Evolutionary conservation across 768 basidiomycete species (phyloP).

Genomic region (Kwoniella newhampshirensis): DNA sequence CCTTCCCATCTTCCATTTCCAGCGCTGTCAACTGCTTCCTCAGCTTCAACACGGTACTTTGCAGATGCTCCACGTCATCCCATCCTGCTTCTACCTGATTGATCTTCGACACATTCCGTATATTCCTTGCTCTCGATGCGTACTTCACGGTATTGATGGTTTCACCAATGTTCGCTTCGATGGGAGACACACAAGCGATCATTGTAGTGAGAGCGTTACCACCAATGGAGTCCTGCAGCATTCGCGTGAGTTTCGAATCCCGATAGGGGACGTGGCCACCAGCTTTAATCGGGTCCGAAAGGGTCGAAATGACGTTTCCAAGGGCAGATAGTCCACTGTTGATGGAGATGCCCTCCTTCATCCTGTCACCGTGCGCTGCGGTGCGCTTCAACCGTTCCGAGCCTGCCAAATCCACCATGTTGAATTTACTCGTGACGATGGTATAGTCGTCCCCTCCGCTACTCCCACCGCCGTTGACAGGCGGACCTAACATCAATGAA

Average conservation of each 20-base stretch:
- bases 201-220: constrained; percentile 98
- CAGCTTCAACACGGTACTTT: constrained; percentile 76
- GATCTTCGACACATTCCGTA: constrained; percentile 88
- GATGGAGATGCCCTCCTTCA: constrained; percentile 98
- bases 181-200: constrained; percentile 96
- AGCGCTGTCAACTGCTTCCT: constrained; percentile 80
- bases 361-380: constrained; percentile 89
- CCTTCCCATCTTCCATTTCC: constrained; percentile 63
- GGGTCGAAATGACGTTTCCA: constrained; percentile 88
- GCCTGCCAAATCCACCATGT: constrained; percentile 96
- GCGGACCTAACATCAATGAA: constrained; percentile 62
- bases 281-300: constrained; percentile 73
- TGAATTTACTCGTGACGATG: constrained; percentile 90
- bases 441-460: constrained; percentile 71
- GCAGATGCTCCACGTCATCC: constrained; percentile 97
- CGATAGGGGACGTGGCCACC: constrained; percentile 95
- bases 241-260: constrained; percentile 94
- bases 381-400: constrained; percentile 96
- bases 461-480: background rate
- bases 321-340: constrained; percentile 94
- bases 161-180: constrained; percentile 91
- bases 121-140: constrained; percentile 93
- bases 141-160: constrained; percentile 81
- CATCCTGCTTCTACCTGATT: constrained; percentile 96
- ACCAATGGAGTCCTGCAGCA: constrained; percentile 75